These are phyloP conservation scores for Candida easanensis DNA, from an alignment of 805 yeast genomes.

Conservation along the genomic window DNA sequence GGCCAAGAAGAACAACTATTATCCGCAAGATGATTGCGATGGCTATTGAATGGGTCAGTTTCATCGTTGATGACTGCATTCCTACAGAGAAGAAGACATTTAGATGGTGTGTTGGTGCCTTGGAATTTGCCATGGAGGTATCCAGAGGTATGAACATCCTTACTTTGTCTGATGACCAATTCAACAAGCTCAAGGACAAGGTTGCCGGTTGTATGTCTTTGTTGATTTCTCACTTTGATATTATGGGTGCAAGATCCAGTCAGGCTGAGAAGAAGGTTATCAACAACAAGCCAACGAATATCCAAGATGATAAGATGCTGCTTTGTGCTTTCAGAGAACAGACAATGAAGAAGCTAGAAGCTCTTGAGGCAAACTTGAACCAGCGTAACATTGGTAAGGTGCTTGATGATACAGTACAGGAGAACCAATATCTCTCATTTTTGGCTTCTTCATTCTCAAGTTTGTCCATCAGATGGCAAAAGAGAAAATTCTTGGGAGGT, in stretches of 20 bases:
- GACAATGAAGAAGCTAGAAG: constrained; percentile 60
- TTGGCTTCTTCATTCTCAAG: constrained; percentile 87
- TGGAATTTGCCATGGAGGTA: constrained; percentile 94
- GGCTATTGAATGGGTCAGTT: constrained; percentile 88
- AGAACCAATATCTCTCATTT: constrained; percentile 80
- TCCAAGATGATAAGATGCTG: constrained; percentile 52
- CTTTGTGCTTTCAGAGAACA: constrained; percentile 61
- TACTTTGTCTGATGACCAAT: constrained; percentile 75
- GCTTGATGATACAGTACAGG: constrained; percentile 81
- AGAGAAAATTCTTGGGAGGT: constrained; percentile 88
- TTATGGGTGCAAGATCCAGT: constrained; percentile 94
- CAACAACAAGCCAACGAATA: constrained; percentile 37
- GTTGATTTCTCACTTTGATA: constrained; percentile 92
- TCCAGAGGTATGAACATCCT: constrained; percentile 87
- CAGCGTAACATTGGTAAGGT: constrained; percentile 72
- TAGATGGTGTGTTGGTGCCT: constrained; percentile 93
- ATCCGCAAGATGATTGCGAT: constrained; percentile 70
- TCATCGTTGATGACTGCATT: constrained; percentile 89
- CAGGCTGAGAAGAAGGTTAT: constrained; percentile 52
- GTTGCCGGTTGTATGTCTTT: constrained; percentile 95
- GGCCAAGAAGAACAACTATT: constrained; percentile 61
- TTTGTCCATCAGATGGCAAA: constrained; percentile 95
- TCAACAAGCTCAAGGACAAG: constrained; percentile 64
- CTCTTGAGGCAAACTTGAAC: constrained; percentile 53
- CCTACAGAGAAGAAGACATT: constrained; percentile 91